Conservation (phyloP, 23 red algal genomes). For the Gracilaria vermiculophylla region DNA sequence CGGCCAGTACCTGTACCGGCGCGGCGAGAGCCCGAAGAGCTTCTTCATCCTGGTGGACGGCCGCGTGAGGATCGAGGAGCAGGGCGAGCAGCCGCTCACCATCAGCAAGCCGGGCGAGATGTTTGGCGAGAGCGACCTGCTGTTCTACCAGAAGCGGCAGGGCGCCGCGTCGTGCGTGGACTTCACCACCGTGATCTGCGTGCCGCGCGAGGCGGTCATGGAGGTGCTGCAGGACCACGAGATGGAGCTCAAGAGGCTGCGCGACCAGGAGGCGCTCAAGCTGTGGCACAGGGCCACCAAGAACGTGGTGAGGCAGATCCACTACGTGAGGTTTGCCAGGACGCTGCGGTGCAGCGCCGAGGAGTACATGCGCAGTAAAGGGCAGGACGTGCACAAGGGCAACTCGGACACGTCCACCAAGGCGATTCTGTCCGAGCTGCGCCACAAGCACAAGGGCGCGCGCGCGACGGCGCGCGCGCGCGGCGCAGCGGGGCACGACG, state of each 20-base stretch:
- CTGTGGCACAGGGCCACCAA: slow-evolving; percentile 61
- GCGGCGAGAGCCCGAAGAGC: slow-evolving; percentile 24
- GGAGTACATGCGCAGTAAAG: slow-evolving; percentile 16
- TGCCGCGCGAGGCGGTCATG: slow-evolving; percentile 54
- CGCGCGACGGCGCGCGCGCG: background rate
- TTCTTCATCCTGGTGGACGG: slow-evolving; percentile 61
- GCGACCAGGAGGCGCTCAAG: slow-evolving; percentile 40
- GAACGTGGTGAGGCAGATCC: slow-evolving; percentile 49
- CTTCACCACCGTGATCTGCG: slow-evolving; percentile 31
- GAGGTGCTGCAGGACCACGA: slow-evolving; percentile 11
- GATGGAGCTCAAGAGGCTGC: slow-evolving; percentile 6
- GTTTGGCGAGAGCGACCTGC: slow-evolving; percentile 60
- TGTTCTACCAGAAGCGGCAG: slow-evolving; percentile 57
- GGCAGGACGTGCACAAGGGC: background rate
- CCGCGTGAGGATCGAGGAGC: slow-evolving; percentile 4
- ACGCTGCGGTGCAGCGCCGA: slow-evolving; percentile 25
- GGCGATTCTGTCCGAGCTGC: background rate
- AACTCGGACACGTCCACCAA: slow-evolving; percentile 1
- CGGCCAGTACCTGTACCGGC: slow-evolving; percentile 4
- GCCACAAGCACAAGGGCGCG: background rate
- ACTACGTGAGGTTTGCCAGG: slow-evolving; percentile 36
- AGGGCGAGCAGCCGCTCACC: background rate
- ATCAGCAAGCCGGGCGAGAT: slow-evolving; percentile 34
- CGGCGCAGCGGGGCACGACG: background rate
- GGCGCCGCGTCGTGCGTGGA: slow-evolving; percentile 5